These are phyloP conservation scores for Teratosphaeria pseudoeucalypti DNA, from an alignment of 2,329 filamentous ascomycete genomes.

Conservation along the genomic window DNA sequence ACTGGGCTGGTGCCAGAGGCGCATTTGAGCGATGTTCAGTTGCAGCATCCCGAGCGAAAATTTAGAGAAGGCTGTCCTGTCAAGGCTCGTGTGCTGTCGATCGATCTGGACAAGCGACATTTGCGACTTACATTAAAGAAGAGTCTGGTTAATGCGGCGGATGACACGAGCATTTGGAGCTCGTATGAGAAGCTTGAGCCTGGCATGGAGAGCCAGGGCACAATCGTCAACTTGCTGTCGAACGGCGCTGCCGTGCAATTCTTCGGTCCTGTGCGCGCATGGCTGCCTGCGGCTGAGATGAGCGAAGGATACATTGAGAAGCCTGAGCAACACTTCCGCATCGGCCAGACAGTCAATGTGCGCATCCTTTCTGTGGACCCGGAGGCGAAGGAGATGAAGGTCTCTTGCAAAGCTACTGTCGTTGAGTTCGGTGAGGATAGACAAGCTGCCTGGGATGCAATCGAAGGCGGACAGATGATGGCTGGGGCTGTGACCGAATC, in stretches of 20 bases:
- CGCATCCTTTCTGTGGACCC: constrained; percentile 74
- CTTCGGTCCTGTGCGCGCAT: constrained; percentile 73
- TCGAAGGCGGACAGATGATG: constrained; percentile 65
- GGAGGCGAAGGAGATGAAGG: constrained; percentile 60
- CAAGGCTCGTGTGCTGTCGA: constrained; percentile 75
- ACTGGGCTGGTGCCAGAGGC: constrained; percentile 78
- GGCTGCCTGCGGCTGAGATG: constrained; percentile 92
- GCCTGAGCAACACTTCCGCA: constrained; percentile 76
- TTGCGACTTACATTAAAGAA: constrained; percentile 90
- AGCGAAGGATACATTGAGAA: constrained; percentile 92
- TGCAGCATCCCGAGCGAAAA: constrained; percentile 93
- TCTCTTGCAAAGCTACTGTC: constrained; percentile 86
- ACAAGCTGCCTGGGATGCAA: constrained; percentile 57
- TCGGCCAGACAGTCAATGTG: constrained; percentile 84
- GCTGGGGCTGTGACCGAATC: constrained; percentile 54
- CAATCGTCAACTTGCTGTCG: constrained; percentile 68
- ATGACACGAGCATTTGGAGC: constrained; percentile 64
- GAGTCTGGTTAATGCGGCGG: constrained; percentile 68
- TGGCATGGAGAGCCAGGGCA: constrained; percentile 73
- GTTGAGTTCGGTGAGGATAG: constrained; percentile 65
- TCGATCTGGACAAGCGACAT: constrained; percentile 62
- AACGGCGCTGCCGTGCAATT: constrained; percentile 86
- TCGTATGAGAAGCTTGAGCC: constrained; percentile 63
- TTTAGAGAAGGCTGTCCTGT: constrained; percentile 79
- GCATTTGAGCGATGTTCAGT: constrained; percentile 76